Evolutionary conservation across 83 land plant species (phyloP).

Genomic region (Thuja plicata): DNA sequence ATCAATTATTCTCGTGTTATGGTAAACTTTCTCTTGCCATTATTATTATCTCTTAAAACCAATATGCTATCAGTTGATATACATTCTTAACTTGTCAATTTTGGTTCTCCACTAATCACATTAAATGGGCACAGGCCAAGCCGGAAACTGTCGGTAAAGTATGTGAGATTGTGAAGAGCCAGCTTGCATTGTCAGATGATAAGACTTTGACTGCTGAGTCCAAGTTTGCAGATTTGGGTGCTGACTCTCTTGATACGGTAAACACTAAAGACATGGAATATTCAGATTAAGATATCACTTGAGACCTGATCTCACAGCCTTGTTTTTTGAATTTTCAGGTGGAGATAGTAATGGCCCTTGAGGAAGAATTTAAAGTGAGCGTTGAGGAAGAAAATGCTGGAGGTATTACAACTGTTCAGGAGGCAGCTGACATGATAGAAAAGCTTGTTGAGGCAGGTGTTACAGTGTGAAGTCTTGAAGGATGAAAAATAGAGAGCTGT

Average conservation of each 20-base stretch:
- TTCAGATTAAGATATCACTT: not conserved
- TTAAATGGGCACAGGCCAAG: slow-evolving; percentile 26
- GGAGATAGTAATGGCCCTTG: slow-evolving; percentile 59
- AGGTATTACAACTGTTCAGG: slow-evolving; percentile 61
- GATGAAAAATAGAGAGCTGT: not conserved
- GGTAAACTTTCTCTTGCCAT: not conserved
- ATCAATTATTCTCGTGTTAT: not conserved
- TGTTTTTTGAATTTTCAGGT: slow-evolving; percentile 14
- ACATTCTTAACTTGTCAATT: not conserved
- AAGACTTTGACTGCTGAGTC: slow-evolving; percentile 28
- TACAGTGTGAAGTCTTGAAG: not conserved
- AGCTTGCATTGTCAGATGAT: slow-evolving; percentile 35
- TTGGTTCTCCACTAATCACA: not conserved
- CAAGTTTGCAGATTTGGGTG: slow-evolving; percentile 46
- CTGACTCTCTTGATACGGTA: slow-evolving; percentile 65
- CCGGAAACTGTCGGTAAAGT: slow-evolving; percentile 48
- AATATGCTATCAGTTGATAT: not conserved
- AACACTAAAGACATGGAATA: not conserved
- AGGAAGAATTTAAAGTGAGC: slow-evolving; percentile 62
- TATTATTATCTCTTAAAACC: not conserved
- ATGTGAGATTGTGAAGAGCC: slow-evolving; percentile 37
- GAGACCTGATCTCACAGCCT: not conserved
- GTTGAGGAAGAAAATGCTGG: slow-evolving; percentile 66
- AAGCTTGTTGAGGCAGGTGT: slow-evolving; percentile 20
- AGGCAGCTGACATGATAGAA: slow-evolving; percentile 62